phyloP scores from a whole-genome alignment of 306 rosid genomes.

The Adenanthera pavonina region DNA sequence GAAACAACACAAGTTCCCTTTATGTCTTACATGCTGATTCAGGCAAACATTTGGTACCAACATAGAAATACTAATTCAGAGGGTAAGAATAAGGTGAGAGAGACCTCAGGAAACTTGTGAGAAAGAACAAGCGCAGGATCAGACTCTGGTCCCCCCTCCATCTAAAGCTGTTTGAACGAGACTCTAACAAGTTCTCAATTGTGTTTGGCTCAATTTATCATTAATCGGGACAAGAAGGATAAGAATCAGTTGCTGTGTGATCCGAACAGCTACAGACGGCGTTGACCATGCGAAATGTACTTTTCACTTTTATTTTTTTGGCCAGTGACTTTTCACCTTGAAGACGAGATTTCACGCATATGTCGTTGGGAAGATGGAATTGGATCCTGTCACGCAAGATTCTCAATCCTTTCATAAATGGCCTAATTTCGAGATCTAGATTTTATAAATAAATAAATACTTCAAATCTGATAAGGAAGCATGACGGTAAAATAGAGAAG shows the following conservation, averaged over 20 bases:
- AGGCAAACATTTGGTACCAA: not conserved
- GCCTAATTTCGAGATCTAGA: no score
- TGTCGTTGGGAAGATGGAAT: no score
- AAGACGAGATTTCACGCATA: no score
- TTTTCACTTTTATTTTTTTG: no score
- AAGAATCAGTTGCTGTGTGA: not conserved
- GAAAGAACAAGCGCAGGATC: slow-evolving; percentile 64
- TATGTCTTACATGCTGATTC: not conserved
- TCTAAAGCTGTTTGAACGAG: slow-evolving; percentile 9
- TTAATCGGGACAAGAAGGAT: not conserved
- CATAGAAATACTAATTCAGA: not conserved
- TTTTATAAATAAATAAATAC: no score
- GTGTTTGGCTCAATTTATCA: not conserved
- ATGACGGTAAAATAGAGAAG: no score
- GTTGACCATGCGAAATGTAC: no score
- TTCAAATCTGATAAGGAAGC: no score
- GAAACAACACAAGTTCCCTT: not conserved
- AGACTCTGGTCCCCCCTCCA: slow-evolving; percentile 53
- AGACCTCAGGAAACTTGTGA: slow-evolving; percentile 78
- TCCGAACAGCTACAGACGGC: not conserved
- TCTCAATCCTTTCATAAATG: no score
- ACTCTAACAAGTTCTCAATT: not conserved
- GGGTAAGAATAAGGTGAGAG: not conserved
- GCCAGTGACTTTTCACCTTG: no score
- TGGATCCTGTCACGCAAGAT: no score